Evolutionary conservation across 2,329 filamentous ascomycete species (phyloP), one percentile per base, ranked within the genome.

Genomic region (Aspergillus cejpii): DNA sequence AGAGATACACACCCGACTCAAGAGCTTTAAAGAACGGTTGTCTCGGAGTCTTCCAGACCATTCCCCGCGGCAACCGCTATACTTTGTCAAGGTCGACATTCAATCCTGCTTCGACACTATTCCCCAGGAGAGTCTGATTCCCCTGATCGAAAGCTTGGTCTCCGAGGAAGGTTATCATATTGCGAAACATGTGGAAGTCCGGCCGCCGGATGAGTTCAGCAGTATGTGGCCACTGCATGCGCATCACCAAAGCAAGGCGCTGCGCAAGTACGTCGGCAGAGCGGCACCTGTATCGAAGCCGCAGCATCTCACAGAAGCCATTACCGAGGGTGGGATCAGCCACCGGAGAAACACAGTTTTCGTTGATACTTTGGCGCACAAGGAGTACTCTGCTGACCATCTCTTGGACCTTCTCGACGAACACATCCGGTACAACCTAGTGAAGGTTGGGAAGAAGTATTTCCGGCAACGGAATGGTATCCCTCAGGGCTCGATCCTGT

Each of bases 101-200:
- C 80, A 87, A 61, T 81, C 87, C 2, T 94, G 91, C 56, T 98
- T 96, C 62, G 92, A 98, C 65, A 95, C 86, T 0, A 96, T 98
- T 36, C 92, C 92, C 0, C 92, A 97, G 62, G 68, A 77, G 20
- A 79, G 80, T 1, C 72, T 97, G 14, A 60, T 96, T 26, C 63
- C 73, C 19, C 71, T 97, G 20, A 77, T 94, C 51, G 69, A 74
- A 33, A 61, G 65, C 52, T 46, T 81, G 60, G 41, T 80, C 77
- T 52, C 79, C 65, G 51, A 84, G 45, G 66, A 74, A 2, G 69
- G 72, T 17, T 98, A 98, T 60, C 75, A 76, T 6, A 76, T 94
- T 38, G 76, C 76, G 6, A 89, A 83, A 52, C 84, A 96, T 57
- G 79, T 81, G 5, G 84, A 94, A 61, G 77, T 92, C 28, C 79